Evolutionary conservation across 164 flowering plant species (phyloP).

Genomic region (Kalanchoe fedtschenkoi): DNA sequence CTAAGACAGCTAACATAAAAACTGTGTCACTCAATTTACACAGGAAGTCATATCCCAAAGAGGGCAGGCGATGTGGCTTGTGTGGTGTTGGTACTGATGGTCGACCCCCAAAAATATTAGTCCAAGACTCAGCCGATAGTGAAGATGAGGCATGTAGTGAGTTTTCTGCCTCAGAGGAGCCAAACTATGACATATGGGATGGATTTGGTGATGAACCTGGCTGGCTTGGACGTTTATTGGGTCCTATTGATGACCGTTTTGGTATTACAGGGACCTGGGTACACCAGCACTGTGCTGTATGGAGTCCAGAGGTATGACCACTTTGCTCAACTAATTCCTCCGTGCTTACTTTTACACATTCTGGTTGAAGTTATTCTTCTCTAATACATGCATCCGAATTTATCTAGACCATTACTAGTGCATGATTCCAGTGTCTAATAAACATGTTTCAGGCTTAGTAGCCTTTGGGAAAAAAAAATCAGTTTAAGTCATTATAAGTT

Average conservation of each 20-base stretch:
- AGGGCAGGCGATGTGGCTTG: conserved; percentile 85
- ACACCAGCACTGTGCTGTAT: conserved; percentile 97
- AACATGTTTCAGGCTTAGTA: too few relatives aligned
- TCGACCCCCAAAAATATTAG: conserved; percentile 72
- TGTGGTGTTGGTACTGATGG: conserved; percentile 92
- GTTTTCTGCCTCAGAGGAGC: conserved; percentile 74
- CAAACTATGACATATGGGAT: conserved; percentile 86
- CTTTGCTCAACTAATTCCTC: conserved; percentile 6
- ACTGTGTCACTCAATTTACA: conserved; percentile 15
- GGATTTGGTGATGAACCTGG: conserved; percentile 96
- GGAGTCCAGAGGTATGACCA: conserved; percentile 96
- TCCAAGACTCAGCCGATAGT: conserved; percentile 50
- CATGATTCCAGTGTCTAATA: too few relatives aligned
- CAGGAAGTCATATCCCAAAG: conserved; percentile 32
- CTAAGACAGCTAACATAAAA: conserved; percentile 9
- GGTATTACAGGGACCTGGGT: conserved; percentile 98
- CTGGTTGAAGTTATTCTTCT: not conserved
- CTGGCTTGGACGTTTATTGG: conserved; percentile 94
- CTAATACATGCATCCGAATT: too few relatives aligned
- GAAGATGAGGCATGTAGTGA: conserved; percentile 73
- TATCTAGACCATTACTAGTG: too few relatives aligned
- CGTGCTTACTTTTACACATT: not conserved
- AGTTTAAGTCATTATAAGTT: too few relatives aligned
- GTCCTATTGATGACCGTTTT: conserved; percentile 84
- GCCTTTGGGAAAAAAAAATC: too few relatives aligned